These are phyloP conservation scores for Xylariaceae sp. DNA, from an alignment of 2,329 filamentous ascomycete genomes.

Conservation along the genomic window DNA sequence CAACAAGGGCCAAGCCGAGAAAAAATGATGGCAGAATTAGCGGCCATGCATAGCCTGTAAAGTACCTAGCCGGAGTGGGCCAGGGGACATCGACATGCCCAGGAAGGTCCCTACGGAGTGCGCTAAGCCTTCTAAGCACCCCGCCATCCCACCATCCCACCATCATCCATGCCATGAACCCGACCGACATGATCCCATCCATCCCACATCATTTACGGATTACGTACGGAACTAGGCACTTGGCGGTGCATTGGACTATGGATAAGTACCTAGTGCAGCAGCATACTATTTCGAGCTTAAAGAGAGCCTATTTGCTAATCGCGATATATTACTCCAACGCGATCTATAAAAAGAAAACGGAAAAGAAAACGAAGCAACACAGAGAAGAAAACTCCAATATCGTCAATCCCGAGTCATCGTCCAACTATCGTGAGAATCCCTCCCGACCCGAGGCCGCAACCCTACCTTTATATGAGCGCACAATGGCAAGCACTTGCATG, in stretches of 20 bases:
- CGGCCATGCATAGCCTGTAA: background rate
- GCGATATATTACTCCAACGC: too few relatives aligned
- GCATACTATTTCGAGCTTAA: too few relatives aligned
- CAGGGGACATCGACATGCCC: background rate
- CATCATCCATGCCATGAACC: background rate
- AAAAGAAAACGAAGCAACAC: background rate
- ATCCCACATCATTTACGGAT: too few relatives aligned
- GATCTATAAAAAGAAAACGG: background rate
- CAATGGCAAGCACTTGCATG: conserved; percentile 4
- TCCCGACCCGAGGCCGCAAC: background rate
- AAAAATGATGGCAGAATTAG: background rate
- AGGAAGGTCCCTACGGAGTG: too few relatives aligned
- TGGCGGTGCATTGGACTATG: background rate
- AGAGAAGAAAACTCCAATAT: background rate
- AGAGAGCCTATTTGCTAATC: too few relatives aligned
- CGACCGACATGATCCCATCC: too few relatives aligned
- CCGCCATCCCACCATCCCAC: conserved; percentile 14
- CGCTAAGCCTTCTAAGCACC: background rate
- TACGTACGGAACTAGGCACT: background rate
- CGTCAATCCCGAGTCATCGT: background rate
- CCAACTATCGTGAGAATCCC: background rate
- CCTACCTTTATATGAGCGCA: background rate
- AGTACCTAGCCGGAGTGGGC: background rate
- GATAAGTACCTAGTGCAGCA: background rate
- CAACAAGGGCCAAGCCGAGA: background rate